phyloP scores from a whole-genome alignment of 2,329 filamentous ascomycete species.

The Colletotrichum spaethianum region DNA sequence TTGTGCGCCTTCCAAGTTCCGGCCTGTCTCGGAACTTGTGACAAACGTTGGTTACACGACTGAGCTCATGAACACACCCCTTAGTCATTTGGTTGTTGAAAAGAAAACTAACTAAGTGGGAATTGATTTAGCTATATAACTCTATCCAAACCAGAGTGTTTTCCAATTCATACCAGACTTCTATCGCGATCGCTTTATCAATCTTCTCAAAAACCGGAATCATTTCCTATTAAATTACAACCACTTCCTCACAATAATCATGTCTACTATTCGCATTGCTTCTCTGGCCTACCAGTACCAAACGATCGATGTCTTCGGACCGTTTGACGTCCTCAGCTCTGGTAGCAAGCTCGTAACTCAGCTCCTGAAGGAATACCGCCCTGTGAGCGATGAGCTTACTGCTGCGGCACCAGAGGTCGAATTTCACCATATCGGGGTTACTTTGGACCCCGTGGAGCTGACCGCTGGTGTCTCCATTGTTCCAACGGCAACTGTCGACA shows the following conservation, averaged over 20 bases:
- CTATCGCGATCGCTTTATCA: not conserved
- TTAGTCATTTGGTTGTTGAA: not conserved
- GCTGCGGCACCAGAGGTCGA: slow-evolving; percentile 47
- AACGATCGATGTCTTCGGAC: slow-evolving; percentile 51
- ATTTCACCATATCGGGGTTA: slow-evolving; percentile 54
- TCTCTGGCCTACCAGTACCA: slow-evolving; percentile 50
- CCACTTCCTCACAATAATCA: slow-evolving; percentile 3
- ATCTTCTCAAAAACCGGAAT: not conserved
- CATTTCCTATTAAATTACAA: not conserved
- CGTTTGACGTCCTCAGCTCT: slow-evolving; percentile 49
- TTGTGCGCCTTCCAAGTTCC: not conserved
- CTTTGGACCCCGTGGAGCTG: slow-evolving; percentile 46
- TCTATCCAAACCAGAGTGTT: not conserved
- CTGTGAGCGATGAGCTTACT: slow-evolving; percentile 43
- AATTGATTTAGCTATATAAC: not conserved
- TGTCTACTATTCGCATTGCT: slow-evolving; percentile 47
- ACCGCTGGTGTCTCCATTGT: slow-evolving; percentile 40
- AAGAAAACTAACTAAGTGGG: no score
- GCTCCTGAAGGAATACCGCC: slow-evolving; percentile 26
- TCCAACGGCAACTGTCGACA: slow-evolving; percentile 51
- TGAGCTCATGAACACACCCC: no score
- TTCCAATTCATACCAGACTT: not conserved
- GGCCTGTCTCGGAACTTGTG: not conserved
- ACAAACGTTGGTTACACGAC: not conserved
- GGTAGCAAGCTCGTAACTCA: slow-evolving; percentile 43